Evolutionary conservation across 2,329 filamentous ascomycete species (phyloP).

Genomic region (Cordyceps farinosa): DNA sequence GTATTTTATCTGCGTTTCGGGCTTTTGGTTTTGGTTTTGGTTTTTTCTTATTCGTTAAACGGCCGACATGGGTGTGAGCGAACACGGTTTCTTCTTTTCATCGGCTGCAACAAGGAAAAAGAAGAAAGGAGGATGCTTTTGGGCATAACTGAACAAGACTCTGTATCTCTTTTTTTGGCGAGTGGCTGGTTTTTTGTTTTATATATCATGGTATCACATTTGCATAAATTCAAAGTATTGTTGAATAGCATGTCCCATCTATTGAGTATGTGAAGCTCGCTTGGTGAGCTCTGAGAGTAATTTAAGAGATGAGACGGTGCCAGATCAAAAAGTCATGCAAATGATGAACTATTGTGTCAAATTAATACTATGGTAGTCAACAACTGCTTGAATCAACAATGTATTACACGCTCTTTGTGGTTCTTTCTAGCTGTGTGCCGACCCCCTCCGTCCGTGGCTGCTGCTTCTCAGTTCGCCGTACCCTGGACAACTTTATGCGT

Average conservation of each 20-base stretch:
- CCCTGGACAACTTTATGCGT: neutral
- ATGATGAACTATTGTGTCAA: too few species aligned
- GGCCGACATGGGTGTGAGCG: neutral
- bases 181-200: conserved; percentile 6
- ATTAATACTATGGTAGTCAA: too few species aligned
- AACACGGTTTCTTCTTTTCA: neutral
- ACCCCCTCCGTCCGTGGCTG: neutral
- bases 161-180: neutral
- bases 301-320: too few species aligned
- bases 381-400: too few species aligned
- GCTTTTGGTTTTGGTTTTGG: neutral
- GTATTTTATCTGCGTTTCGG: conserved; percentile 13
- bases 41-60: conserved; percentile 11
- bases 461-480: neutral
- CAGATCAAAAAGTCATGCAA: too few species aligned
- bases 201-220: conserved; percentile 20
- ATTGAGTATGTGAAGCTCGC: too few species aligned
- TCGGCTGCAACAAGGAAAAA: neutral
- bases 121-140: neutral
- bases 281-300: too few species aligned
- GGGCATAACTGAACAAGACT: neutral
- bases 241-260: neutral
- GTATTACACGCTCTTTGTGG: too few species aligned
- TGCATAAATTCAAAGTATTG: conserved; percentile 19
- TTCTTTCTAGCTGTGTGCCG: too few species aligned